phyloP scores from a whole-genome alignment of 768 basidiomycete species.

The Agaricus blazei region DNA sequence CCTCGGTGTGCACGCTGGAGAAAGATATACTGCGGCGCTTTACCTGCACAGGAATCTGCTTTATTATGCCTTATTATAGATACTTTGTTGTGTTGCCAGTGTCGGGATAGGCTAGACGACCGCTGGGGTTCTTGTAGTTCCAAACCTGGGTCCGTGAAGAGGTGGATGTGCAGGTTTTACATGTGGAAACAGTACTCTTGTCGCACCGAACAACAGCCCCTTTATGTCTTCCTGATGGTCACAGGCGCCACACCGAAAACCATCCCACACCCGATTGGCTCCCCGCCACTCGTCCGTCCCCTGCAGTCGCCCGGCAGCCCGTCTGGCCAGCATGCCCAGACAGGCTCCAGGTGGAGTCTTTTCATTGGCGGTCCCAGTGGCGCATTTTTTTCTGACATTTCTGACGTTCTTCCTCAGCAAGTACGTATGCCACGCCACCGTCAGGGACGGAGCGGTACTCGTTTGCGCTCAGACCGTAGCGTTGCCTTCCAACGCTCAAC shows the following conservation, averaged over 20 bases:
- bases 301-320: no score
- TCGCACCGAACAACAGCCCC: constrained; percentile 1
- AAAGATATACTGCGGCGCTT: not conserved
- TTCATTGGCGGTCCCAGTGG: no score
- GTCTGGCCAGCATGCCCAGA: no score
- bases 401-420: no score
- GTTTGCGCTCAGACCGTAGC: no score
- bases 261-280: constrained; percentile 4
- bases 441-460: no score
- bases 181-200: constrained; percentile 5
- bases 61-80: constrained; percentile 1
- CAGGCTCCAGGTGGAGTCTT: no score
- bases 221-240: constrained; percentile 11
- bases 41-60: constrained; percentile 4
- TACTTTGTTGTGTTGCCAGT: not conserved
- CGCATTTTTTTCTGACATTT: no score
- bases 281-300: no score
- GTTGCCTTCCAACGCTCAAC: no score
- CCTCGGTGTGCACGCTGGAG: not conserved
- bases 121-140: not conserved
- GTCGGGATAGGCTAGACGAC: not conserved
- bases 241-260: constrained; percentile 8
- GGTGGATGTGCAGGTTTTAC: constrained; percentile 1
- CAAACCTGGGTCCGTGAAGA: not conserved
- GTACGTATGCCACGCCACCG: no score